Evolutionary conservation across 768 basidiomycete genomes (phyloP), one percentile per base, ranked within the genome.

Genomic region (Lactarius tabidus): DNA sequence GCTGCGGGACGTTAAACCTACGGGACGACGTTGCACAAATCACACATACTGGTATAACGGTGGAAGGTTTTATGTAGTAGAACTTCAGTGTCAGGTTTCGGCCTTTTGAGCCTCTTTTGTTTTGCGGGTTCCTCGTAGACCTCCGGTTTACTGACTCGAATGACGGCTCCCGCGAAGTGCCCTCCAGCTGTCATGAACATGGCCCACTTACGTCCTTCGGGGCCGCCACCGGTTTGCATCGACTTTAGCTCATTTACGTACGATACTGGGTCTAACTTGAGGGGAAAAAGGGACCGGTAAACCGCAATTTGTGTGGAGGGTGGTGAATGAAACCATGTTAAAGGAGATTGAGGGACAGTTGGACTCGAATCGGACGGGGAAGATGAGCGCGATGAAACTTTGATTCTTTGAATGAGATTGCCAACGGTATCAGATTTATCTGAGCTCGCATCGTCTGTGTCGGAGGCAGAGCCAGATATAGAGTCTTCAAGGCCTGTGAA

Each of bases 161-260:
- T 87, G 38, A 99, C 81, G 62, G 94, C 89, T 29, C 96, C 97
- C 17, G 97, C 97, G 77, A 99, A 98, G 75, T 99, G 97, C 14
- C 97, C 97, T 26, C 97, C 95, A 0, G 97, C 97, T 45, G 90
- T 86, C 94, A 98, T 97, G 71, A 99, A 90, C 82, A 98, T 76
- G 0, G 94, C 92, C 91, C 95, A 96, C 65, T 84, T 89, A 43
- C 94, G 80, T 18, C 87, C 91, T 20, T 80, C 77, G 17, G 77
- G 75, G 3, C 75, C 73, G 15, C 77, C 74, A 9, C 77, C 75
- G 6, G 70, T 70, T 73, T 94, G 94, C 79, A 94, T 81, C n/a
- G 76, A 76, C 68, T 78, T 82, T 26, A 95, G 76, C 66, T 86
- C 85, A 2, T 81, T 70, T 10, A 95, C 75, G 72, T 90, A 87